These are phyloP conservation scores for Scheffersomyces titani DNA, from an alignment of 1,139 yeast genomes.

Conservation along the genomic window DNA sequence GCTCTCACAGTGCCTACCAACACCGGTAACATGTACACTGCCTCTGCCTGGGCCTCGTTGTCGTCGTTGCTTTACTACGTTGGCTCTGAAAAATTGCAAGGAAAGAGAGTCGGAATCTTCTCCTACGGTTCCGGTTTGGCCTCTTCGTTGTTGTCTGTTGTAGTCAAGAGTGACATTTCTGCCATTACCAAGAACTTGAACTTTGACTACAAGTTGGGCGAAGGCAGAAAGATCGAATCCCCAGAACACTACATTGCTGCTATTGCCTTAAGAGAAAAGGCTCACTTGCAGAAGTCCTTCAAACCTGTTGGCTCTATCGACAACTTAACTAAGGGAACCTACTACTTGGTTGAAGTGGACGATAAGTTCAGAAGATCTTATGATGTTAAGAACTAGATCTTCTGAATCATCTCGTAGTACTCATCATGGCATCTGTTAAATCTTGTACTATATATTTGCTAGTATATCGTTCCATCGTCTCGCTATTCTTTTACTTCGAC, in stretches of 20 bases:
- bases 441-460: neutral
- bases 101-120: slow-evolving; percentile 87
- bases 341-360: slow-evolving; percentile 81
- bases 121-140: slow-evolving; percentile 99
- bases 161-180: slow-evolving; percentile 79
- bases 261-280: slow-evolving; percentile 82
- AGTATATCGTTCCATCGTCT: neutral
- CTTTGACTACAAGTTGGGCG: slow-evolving; percentile 65
- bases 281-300: slow-evolving; percentile 78
- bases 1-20: slow-evolving; percentile 89
- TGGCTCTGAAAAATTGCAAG: slow-evolving; percentile 71
- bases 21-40: slow-evolving; percentile 99
- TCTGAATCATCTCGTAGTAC: neutral
- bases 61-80: slow-evolving; percentile 78
- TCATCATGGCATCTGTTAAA: neutral
- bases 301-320: slow-evolving; percentile 80
- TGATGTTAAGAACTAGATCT: slow-evolving; percentile 53
- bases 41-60: slow-evolving; percentile 86
- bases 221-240: slow-evolving; percentile 62
- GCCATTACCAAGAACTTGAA: slow-evolving; percentile 65
- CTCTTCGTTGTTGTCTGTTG: slow-evolving; percentile 79
- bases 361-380: slow-evolving; percentile 88
- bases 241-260: slow-evolving; percentile 85
- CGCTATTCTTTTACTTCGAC: neutral
- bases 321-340: slow-evolving; percentile 70